These are phyloP conservation scores for Suillus decipiens DNA, from an alignment of 768 basidiomycete genomes.

Conservation along the genomic window DNA sequence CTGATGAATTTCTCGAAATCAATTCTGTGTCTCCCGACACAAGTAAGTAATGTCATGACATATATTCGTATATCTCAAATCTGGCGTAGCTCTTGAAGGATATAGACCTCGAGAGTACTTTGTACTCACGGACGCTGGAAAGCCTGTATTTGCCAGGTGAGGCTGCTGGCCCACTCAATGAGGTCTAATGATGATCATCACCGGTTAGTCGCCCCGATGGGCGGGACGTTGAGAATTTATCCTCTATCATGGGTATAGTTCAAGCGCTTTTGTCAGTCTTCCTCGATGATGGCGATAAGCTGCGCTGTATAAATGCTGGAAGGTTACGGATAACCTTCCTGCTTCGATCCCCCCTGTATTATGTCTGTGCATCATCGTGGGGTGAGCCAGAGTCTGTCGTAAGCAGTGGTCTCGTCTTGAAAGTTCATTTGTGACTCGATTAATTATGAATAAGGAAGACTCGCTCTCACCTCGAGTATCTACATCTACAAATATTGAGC, in stretches of 20 bases:
- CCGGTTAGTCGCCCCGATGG: conserved; percentile 48
- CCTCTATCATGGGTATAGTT: conserved; percentile 87
- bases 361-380: conserved; percentile 89
- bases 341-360: conserved; percentile 85
- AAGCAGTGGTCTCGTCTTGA: conserved; percentile 35
- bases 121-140: conserved; percentile 92
- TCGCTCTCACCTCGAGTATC: conserved; percentile 90
- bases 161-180: conserved; percentile 15
- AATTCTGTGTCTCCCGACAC: conserved; percentile 42
- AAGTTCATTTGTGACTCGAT: conserved; percentile 1
- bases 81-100: conserved; percentile 1
- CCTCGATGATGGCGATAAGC: conserved; percentile 86
- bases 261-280: conserved; percentile 97
- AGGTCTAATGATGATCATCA: conserved; percentile 5
- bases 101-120: conserved; percentile 76
- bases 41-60: conserved; percentile 32
- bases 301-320: conserved; percentile 83
- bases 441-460: conserved; percentile 68
- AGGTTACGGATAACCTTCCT: conserved; percentile 83
- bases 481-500: conserved; percentile 91
- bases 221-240: conserved; percentile 63
- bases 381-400: conserved; percentile 97
- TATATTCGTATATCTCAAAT: neutral
- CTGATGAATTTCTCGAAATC: conserved; percentile 23
- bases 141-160: conserved; percentile 93